These are phyloP conservation scores for Vaccinium myrtillus DNA, from an alignment of 148 eudicot genomes.

Conservation along the genomic window DNA sequence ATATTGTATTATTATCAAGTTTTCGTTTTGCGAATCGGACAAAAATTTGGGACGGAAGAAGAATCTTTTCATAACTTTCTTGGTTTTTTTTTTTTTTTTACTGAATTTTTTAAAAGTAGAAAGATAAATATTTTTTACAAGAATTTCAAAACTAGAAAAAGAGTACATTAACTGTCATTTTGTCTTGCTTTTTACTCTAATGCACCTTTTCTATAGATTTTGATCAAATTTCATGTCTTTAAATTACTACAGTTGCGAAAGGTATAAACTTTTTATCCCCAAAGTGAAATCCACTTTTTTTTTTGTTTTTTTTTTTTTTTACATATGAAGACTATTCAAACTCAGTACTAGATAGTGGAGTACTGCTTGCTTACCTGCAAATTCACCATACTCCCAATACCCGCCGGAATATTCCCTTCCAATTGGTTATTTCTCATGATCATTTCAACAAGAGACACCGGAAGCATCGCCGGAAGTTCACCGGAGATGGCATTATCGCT, in stretches of 20 bases:
- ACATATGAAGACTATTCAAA: not conserved
- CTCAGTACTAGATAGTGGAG: too few species aligned
- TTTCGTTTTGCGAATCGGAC: too few species aligned
- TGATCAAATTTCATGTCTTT: not conserved
- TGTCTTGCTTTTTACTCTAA: not conserved
- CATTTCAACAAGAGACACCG: slow-evolving; percentile 49
- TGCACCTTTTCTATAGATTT: not conserved
- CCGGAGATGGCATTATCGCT: slow-evolving; percentile 68
- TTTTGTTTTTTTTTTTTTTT: too few species aligned
- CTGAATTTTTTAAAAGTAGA: not conserved
- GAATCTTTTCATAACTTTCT: too few species aligned
- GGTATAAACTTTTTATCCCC: not conserved
- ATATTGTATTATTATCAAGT: too few species aligned
- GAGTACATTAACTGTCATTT: not conserved
- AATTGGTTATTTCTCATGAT: slow-evolving; percentile 53
- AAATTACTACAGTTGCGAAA: not conserved
- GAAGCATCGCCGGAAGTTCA: slow-evolving; percentile 38
- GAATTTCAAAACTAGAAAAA: too few species aligned
- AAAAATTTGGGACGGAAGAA: too few species aligned
- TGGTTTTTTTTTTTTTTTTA: not conserved
- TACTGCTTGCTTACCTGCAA: slow-evolving; percentile 42
- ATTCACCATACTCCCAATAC: slow-evolving; percentile 13
- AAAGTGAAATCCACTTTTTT: not conserved
- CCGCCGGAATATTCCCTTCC: slow-evolving; percentile 35
- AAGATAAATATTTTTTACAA: too few species aligned